Evolutionary conservation across 1,139 yeast species (phyloP), one percentile per base, ranked within the genome.

Genomic region (Candida frijolesensis): DNA sequence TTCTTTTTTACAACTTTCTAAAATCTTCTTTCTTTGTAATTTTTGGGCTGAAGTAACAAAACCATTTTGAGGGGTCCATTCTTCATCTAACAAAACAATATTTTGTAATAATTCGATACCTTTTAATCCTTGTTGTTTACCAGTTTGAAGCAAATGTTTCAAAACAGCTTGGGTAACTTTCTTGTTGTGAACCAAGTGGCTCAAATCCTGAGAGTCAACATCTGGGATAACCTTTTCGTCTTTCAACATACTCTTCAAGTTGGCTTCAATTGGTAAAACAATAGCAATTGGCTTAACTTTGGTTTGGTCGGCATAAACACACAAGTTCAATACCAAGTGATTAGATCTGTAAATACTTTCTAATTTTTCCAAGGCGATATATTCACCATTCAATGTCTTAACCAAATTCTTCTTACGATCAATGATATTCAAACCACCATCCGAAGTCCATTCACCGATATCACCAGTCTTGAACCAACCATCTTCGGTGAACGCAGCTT

Each of bases 391-490:
- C 64, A 83, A 78, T 18, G 99, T 95, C 80, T 95, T 95, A 61
- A 95, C 96, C 70, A 95, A 79, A 69, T 95, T 95, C 85, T 95
- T 95, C 78, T 85, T 89, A 70, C 99, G 89, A 74, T 95, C 99
- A 68, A 95, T 88, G 57, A 95, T 79, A 64, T 79, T 83, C 64
- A 95, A 76, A 53, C 84, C 84, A 60, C 99, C 99, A 57, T 78
- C 79, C 22, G 83, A 57, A 43, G 94, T 81, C 96, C 97, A 91
- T 74, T 90, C 94, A 64, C 94, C 97, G 68, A 95, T 90, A 71
- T 95, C 99, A 69, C 99, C 99, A 43, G 99, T 94, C 66, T 78
- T 82, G 77, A 95, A 95, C 97, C 98, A 95, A 30, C 94, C 96
- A 58, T 77, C 79, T 57, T 91, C 97, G 44, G 89, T 84, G 62